Conservation (phyloP, 2,329 filamentous ascomycete genomes). For the Nannizziopsis barbatae region DNA sequence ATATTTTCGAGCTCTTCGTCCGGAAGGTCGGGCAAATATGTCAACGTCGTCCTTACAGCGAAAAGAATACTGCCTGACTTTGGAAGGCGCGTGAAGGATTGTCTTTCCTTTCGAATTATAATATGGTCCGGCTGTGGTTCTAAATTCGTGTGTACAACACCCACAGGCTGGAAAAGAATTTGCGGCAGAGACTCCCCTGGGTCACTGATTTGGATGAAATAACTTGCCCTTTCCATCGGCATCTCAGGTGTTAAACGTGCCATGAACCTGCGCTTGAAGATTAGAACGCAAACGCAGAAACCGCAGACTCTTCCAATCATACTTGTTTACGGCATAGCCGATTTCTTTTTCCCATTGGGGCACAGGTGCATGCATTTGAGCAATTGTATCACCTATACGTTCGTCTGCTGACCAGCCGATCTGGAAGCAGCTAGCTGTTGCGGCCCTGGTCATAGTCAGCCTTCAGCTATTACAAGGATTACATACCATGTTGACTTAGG, state of each 20-base stretch:
- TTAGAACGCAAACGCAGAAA: not conserved
- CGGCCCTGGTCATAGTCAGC: slow-evolving; percentile 27
- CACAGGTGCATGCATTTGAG: slow-evolving; percentile 38
- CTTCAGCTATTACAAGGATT: too few relatives aligned
- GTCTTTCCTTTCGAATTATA: slow-evolving; percentile 40
- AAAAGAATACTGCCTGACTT: slow-evolving; percentile 39
- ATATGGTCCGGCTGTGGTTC: slow-evolving; percentile 32
- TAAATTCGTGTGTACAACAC: slow-evolving; percentile 29
- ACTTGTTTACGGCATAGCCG: slow-evolving; percentile 35
- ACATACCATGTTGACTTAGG: not conserved
- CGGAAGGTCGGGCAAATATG: slow-evolving; percentile 31
- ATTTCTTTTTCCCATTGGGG: slow-evolving; percentile 42
- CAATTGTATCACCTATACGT: slow-evolving; percentile 41
- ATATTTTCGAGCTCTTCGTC: slow-evolving; percentile 34
- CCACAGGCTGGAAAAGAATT: slow-evolving; percentile 37
- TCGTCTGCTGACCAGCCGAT: slow-evolving; percentile 42
- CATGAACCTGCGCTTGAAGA: slow-evolving; percentile 31
- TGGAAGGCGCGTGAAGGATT: slow-evolving; percentile 40
- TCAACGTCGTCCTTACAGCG: slow-evolving; percentile 40
- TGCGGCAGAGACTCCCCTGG: slow-evolving; percentile 29
- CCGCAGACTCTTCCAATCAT: slow-evolving; percentile 9
- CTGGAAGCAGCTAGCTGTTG: slow-evolving; percentile 44
- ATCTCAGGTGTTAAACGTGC: slow-evolving; percentile 34
- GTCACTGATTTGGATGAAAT: slow-evolving; percentile 41
- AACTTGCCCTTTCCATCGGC: slow-evolving; percentile 40